Conservation (phyloP, 2,329 filamentous ascomycete species). For the Talaromyces pinophilus region DNA sequence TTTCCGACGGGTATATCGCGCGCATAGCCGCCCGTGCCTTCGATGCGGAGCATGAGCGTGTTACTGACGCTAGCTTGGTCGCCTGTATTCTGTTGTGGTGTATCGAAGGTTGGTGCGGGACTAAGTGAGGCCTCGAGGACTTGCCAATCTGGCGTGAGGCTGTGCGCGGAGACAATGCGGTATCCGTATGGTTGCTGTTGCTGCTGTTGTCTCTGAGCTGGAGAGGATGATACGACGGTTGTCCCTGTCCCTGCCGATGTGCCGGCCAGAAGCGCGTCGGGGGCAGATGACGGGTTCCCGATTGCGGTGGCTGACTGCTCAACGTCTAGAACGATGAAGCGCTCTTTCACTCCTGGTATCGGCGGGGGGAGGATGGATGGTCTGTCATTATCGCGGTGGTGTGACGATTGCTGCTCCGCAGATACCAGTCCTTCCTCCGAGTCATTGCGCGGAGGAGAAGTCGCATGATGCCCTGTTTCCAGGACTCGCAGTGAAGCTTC, state of each 20-base stretch:
- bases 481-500: slow-evolving; percentile 61
- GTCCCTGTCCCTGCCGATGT: slow-evolving; percentile 24
- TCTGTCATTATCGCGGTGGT: slow-evolving; percentile 4
- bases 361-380: slow-evolving; percentile 49
- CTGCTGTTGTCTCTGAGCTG: slow-evolving; percentile 26
- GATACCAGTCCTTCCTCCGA: slow-evolving; percentile 5
- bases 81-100: slow-evolving; percentile 33
- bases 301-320: slow-evolving; percentile 29
- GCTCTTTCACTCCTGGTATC: slow-evolving; percentile 52
- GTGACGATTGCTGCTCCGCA: background rate
- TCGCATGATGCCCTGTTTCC: slow-evolving; percentile 43
- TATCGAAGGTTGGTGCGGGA: slow-evolving; percentile 64
- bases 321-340: slow-evolving; percentile 60
- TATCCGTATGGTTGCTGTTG: slow-evolving; percentile 36
- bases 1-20: slow-evolving; percentile 25
- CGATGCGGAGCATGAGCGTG: slow-evolving; percentile 50
- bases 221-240: slow-evolving; percentile 31
- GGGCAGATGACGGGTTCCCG: slow-evolving; percentile 25
- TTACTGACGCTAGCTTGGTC: slow-evolving; percentile 44
- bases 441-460: slow-evolving; percentile 35
- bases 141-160: slow-evolving; percentile 74
- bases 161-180: slow-evolving; percentile 67
- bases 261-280: slow-evolving; percentile 22
- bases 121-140: slow-evolving; percentile 57
- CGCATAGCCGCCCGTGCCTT: slow-evolving; percentile 42